phyloP scores from a whole-genome alignment of 225 moss, liverwort and hornwort species.

The Climacium dendroides region DNA sequence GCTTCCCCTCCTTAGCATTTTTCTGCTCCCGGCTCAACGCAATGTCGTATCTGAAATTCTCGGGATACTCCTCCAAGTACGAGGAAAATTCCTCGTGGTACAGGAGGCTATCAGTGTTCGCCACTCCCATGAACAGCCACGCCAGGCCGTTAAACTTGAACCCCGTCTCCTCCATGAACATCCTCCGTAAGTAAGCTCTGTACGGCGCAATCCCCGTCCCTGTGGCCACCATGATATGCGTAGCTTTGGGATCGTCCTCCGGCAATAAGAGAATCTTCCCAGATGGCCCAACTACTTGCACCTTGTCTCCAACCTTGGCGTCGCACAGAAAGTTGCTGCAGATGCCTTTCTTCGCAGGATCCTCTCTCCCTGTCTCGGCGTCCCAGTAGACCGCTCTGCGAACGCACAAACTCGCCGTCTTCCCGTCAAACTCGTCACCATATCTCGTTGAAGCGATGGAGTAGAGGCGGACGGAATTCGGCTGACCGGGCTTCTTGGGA shows the following conservation, averaged over 20 bases:
- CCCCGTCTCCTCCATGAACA: conserved; percentile 74
- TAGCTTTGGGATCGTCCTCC: conserved; percentile 55
- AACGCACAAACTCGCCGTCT: conserved; percentile 82
- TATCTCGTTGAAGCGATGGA: conserved; percentile 97
- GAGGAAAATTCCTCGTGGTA: conserved; percentile 64
- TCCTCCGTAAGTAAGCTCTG: conserved; percentile 75
- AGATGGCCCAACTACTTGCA: conserved; percentile 82
- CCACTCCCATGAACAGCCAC: conserved; percentile 93
- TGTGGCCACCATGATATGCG: conserved; percentile 93
- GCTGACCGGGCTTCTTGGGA: conserved; percentile 82
- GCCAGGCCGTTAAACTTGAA: conserved; percentile 66
- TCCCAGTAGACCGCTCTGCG: conserved; percentile 86
- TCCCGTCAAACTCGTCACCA: conserved; percentile 81
- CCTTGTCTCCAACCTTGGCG: conserved; percentile 61
- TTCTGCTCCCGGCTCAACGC: conserved; percentile 82
- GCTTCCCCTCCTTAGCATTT: conserved; percentile 60
- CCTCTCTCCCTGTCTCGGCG: conserved; percentile 59
- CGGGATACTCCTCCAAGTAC: conserved; percentile 46
- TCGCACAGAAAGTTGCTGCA: conserved; percentile 92
- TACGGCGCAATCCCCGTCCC: conserved; percentile 98
- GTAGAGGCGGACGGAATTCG: conserved; percentile 75
- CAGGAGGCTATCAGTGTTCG: conserved; percentile 72
- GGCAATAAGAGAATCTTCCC: conserved; percentile 80
- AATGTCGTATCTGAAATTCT: conserved; percentile 68
- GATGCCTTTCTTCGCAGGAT: conserved; percentile 78